Evolutionary conservation across 2,329 filamentous ascomycete species (phyloP).

Genomic region (Tolypocladium nubicola): DNA sequence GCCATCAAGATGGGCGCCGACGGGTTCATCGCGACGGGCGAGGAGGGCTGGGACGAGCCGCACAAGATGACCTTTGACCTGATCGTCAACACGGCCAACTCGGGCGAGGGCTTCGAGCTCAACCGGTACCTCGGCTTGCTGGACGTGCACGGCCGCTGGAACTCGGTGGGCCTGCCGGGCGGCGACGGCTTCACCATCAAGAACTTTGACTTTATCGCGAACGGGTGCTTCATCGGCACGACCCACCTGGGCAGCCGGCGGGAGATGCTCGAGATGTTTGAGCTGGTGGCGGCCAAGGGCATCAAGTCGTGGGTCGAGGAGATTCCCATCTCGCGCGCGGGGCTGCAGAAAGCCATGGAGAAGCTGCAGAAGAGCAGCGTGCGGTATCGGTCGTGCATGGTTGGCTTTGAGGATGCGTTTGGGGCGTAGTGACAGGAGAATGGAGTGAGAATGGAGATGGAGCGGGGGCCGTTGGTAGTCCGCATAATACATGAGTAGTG

Average conservation of each 20-base stretch:
- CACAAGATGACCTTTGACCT: slow-evolving; percentile 61
- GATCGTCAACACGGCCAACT: slow-evolving; percentile 65
- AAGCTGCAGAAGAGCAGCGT: slow-evolving; percentile 62
- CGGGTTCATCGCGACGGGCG: slow-evolving; percentile 47
- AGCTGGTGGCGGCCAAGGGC: slow-evolving; percentile 59
- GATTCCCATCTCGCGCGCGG: slow-evolving; percentile 62
- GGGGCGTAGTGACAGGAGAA: slow-evolving; percentile 27
- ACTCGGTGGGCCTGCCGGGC: slow-evolving; percentile 71
- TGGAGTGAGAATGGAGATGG: neutral
- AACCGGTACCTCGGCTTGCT: slow-evolving; percentile 65
- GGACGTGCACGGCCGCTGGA: slow-evolving; percentile 72
- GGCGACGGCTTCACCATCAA: slow-evolving; percentile 60
- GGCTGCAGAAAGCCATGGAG: slow-evolving; percentile 58
- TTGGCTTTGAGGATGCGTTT: slow-evolving; percentile 59
- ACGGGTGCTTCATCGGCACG: slow-evolving; percentile 62
- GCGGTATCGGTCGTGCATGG: slow-evolving; percentile 66
- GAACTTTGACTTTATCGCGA: slow-evolving; percentile 64
- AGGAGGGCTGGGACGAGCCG: slow-evolving; percentile 45
- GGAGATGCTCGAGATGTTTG: slow-evolving; percentile 63
- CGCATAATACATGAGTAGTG: too few relatives aligned
- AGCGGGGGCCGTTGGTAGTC: neutral
- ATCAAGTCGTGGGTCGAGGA: slow-evolving; percentile 62
- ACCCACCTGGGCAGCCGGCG: slow-evolving; percentile 61
- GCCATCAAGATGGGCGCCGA: slow-evolving; percentile 48
- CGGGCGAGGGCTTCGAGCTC: slow-evolving; percentile 53